A percentile compares a stretch with the other conserved stretches of the same genome.
Conservation (phyloP, 1,284 basidiomycete genomes). For the Uromyces viciae-fabae region DNA sequence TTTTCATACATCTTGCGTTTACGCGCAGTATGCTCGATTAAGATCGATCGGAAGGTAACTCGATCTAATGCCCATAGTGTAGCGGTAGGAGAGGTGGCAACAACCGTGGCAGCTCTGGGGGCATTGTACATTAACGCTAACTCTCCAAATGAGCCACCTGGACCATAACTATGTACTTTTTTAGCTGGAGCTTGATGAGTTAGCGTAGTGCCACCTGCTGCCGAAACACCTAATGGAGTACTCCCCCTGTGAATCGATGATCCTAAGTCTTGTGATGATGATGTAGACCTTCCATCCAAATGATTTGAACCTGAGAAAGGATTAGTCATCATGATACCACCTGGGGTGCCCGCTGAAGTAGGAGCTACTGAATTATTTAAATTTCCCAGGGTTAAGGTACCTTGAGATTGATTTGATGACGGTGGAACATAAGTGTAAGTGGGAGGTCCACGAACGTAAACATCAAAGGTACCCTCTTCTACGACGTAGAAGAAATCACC, state of each 20-base stretch:
- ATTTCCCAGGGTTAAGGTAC: not conserved
- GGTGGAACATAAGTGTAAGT: conserved; percentile 60
- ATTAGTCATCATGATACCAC: conserved; percentile 38
- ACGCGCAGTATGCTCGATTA: conserved; percentile 71
- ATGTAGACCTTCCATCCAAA: too few species aligned
- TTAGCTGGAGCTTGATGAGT: conserved; percentile 60
- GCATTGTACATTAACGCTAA: conserved; percentile 97
- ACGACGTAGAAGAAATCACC: conserved; percentile 98
- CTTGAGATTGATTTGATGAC: conserved; percentile 52
- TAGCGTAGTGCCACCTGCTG: conserved; percentile 9
- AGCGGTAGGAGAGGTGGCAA: conserved; percentile 71
- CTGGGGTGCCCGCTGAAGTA: conserved; percentile 58
- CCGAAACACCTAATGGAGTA: not conserved
- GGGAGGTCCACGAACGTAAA: conserved; percentile 65
- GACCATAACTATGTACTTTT: conserved; percentile 77
- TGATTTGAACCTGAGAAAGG: conserved; percentile 36
- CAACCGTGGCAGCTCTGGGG: conserved; percentile 86
- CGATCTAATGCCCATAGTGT: conserved; percentile 93
- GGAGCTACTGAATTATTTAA: too few species aligned
- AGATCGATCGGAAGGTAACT: conserved; percentile 97
- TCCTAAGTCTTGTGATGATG: conserved; percentile 20
- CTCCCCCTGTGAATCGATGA: not conserved
- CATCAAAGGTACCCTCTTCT: conserved; percentile 80
- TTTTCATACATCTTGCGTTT: conserved; percentile 91
- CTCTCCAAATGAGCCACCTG: conserved; percentile 89